Evolutionary conservation across 164 flowering plant species (phyloP).

Genomic region (Tetracentron sinense): DNA sequence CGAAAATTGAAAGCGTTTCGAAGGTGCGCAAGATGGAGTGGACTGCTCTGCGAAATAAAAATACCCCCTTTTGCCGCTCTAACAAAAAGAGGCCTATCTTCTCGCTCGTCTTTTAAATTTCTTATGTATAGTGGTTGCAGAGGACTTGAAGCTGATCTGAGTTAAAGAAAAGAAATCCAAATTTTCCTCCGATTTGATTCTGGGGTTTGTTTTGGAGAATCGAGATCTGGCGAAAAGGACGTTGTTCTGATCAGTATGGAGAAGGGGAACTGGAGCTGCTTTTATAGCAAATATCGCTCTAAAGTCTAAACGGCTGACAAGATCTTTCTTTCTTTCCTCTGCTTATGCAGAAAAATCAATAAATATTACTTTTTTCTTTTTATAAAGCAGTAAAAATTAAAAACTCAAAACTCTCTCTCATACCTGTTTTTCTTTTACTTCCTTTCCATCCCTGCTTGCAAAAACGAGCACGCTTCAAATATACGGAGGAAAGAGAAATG

Average conservation of each 20-base stretch:
- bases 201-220: conserved; percentile 13
- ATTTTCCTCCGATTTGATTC: conserved; percentile 33
- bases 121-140: not conserved
- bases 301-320: not conserved
- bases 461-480: no score
- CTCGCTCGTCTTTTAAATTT: not conserved
- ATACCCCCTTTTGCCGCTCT: conserved; percentile 9
- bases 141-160: not conserved
- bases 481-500: no score
- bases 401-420: no score
- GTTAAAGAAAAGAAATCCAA: not conserved
- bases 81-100: not conserved
- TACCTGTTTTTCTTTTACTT: no score
- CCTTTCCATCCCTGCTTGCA: no score
- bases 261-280: conserved; percentile 11
- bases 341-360: not conserved
- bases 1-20: not conserved
- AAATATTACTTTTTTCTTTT: no score
- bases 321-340: no score
- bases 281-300: conserved; percentile 17
- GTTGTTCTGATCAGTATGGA: conserved; percentile 29
- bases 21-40: not conserved
- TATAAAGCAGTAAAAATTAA: no score
- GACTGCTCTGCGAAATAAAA: not conserved
- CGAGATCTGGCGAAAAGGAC: conserved; percentile 30